A percentile compares a stretch with the other conserved stretches of the same genome.
These are phyloP conservation scores for Colletotrichum eleusines DNA, from an alignment of 2,329 filamentous ascomycete species.

Conservation along the genomic window DNA sequence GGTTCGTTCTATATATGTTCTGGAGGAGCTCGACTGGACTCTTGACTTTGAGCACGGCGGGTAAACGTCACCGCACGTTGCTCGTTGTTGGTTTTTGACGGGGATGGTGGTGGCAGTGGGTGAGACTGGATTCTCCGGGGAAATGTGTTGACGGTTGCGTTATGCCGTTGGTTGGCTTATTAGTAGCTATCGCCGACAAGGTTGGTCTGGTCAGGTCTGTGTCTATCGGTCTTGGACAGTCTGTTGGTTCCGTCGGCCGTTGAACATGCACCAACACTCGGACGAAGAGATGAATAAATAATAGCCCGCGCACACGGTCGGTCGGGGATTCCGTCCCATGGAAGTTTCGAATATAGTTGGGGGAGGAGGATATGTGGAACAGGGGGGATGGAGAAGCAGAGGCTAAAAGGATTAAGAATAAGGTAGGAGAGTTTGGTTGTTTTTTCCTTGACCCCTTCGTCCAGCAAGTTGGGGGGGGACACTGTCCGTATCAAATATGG, in stretches of 20 bases:
- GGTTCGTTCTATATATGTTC: constrained; percentile 32
- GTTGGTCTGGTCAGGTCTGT: constrained; percentile 30
- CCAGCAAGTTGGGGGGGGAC: constrained; percentile 21
- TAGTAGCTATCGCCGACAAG: constrained; percentile 29
- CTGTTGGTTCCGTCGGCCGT: constrained; percentile 20
- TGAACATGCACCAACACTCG: constrained; percentile 23
- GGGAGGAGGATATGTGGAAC: background rate
- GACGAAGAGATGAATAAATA: constrained; percentile 27
- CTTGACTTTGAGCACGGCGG: background rate
- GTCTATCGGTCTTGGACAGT: constrained; percentile 20
- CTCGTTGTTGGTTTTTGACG: background rate
- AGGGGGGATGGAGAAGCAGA: constrained; percentile 6
- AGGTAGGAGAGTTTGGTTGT: background rate
- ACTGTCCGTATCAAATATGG: constrained; percentile 18
- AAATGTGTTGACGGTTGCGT: constrained; percentile 14
- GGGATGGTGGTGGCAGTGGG: background rate
- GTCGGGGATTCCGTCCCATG: constrained; percentile 36
- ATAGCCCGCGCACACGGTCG: constrained; percentile 32
- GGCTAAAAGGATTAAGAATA: constrained; percentile 26
- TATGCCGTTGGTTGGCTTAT: constrained; percentile 36
- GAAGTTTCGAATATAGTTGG: constrained; percentile 2
- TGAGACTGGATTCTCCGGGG: constrained; percentile 16
- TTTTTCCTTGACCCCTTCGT: constrained; percentile 7
- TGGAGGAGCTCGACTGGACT: background rate
- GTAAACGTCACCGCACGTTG: constrained; percentile 1